Base-by-base conservation (phyloP, 176 grass and related monocot species). In the bread wheat (Triticum aestivum) region DNA sequence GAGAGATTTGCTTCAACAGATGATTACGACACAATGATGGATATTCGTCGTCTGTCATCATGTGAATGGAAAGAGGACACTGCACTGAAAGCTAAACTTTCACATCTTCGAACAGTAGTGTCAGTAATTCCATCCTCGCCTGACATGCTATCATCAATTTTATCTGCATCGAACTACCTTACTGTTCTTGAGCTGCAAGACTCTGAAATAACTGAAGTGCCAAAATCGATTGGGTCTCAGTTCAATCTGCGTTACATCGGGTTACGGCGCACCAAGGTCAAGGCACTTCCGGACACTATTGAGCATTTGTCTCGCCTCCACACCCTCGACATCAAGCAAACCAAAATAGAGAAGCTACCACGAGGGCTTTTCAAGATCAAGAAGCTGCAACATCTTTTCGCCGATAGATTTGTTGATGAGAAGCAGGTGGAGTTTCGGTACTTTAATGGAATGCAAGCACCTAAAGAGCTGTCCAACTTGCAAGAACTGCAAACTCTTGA, bases 151-250 rank as follows among this genome's bases (percentile, higher is more conserved):
- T 44, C 11, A 3, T 85, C 68, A 73, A 6, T 80, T 61, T 65
- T 75, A 5, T 75, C 75, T 6, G 24, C 20, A 20, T 89, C 88
- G 4, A 81, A 5, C 5, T 45, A 85, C 15, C 51, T 89, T 29
- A 85, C 77, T 4, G 77, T 89, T 68, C 61, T 89, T 0, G 82
- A 89, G 41, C 88, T 89, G 11, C 82, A 89, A 85, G 82, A 89
- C 33, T 85, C 82, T 35, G 61, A 81, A 3, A 17, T 89, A 10
- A 81, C 59, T 45, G 34, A 75, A 54, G 32, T 89, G 5, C 82
- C 82, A 24, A 2, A n/a, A 66, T 67, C 35, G 8, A 67, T 89
- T 5, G 87, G 82, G 20, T 34, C 27, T 27, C 42, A 85, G 17
- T 89, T 89, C n/a, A 89, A 89, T 38, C 68, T 89, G 5, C 68